These are phyloP conservation scores for Chloris gayana DNA, from an alignment of 176 grass and related monocot species.

Conservation along the genomic window DNA sequence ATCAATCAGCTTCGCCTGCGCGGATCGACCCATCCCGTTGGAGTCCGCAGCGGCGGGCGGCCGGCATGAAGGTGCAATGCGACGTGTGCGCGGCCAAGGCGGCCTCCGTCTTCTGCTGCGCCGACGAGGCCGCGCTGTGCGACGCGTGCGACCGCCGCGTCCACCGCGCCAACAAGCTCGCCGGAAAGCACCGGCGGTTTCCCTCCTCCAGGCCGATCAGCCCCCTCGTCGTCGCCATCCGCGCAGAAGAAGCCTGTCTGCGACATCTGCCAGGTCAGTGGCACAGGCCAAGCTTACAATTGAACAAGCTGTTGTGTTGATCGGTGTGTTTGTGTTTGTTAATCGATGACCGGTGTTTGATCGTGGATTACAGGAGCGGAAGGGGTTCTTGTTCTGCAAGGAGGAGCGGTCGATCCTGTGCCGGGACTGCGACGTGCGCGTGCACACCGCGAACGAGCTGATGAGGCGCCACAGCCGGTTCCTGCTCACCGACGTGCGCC, in stretches of 20 bases:
- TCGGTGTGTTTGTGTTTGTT: not conserved
- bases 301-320: not conserved
- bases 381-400: conserved; percentile 88
- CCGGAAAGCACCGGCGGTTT: conserved; percentile 70
- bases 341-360: not conserved
- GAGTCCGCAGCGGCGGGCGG: too few species aligned
- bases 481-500: conserved; percentile 72
- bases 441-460: conserved; percentile 74
- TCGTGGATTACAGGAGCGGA: conserved; percentile 61
- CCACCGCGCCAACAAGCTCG: conserved; percentile 80
- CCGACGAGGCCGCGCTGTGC: conserved; percentile 88
- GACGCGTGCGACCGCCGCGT: conserved; percentile 65
- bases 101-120: conserved; percentile 87
- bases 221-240: not conserved
- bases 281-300: not conserved
- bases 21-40: not conserved
- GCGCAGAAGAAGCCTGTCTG: conserved; percentile 54
- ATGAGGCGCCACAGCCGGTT: conserved; percentile 80
- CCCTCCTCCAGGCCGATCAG: conserved; percentile 56
- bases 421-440: conserved; percentile 75
- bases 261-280: conserved; percentile 85
- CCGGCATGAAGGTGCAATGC: conserved; percentile 93
- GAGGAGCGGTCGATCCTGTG: conserved; percentile 94
- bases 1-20: not conserved
- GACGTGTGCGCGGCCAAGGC: conserved; percentile 67